Evolutionary conservation across 192 early-diverging fungal genomes (phyloP), one percentile per base, ranked within the genome.

Genomic region (Linnemannia zychae): DNA sequence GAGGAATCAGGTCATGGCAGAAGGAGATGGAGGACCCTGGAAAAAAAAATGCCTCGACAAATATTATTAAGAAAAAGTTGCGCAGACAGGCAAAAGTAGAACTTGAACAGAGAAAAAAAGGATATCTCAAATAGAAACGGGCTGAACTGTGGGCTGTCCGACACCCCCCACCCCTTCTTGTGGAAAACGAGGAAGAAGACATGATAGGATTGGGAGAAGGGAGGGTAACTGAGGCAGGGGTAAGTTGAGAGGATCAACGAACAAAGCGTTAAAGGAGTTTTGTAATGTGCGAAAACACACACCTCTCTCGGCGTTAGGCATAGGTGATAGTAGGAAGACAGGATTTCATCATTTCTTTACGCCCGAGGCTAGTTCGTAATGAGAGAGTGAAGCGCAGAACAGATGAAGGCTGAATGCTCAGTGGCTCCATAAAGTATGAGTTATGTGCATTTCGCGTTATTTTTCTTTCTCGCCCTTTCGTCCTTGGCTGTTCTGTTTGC

Each of bases 111-210:
- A 47, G 6, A 47, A 47, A 47, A 4, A 47, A 47, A 47, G 46
- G 4, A 7, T 4, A 47, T 47, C n/a, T n/a, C 11, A 57, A 57
- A 24, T 9, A 57, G 52, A 53, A 49, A 24, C n/a, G 52, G 52
- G 52, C 52, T 57, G 52, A 57, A 57, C n/a, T n/a, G 22, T 28
- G 52, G 52, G n/a, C 52, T 57, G 52, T n/a, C n/a, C n/a, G n/a
- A n/a, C n/a, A 52, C 50, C 20, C 20, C 1, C 22, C 0, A 0
- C 7, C 22, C 9, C 15, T 53, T 24, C 24, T 16, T 53, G n/a
- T n/a, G n/a, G n/a, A n/a, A n/a, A n/a, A 47, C 6, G 46, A 12
- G 46, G 46, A 47, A 47, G 46, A 9, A 0, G n/a, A 24, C 6
- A n/a, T n/a, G n/a, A n/a, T n/a, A n/a, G n/a, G n/a, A n/a, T n/a